Conservation (phyloP, 352 stramenopile genomes). For the Blastocystis sp. region DNA sequence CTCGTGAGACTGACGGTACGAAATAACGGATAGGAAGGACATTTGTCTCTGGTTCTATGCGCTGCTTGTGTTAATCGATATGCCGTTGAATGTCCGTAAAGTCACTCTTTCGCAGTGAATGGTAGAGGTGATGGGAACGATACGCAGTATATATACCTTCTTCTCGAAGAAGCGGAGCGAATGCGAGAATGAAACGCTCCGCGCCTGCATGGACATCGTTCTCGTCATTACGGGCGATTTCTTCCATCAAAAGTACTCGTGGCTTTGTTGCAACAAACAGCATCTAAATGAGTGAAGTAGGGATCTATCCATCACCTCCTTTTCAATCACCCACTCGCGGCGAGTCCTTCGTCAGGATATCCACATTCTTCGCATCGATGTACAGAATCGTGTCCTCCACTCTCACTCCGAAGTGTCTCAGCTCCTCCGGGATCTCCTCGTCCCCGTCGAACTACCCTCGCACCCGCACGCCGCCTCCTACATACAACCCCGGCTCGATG, state of each 20-base stretch:
- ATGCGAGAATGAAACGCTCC: not conserved
- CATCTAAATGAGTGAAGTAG: not conserved
- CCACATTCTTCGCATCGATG: slow-evolving; percentile 31
- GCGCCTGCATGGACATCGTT: slow-evolving; percentile 27
- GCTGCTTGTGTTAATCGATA: slow-evolving; percentile 28
- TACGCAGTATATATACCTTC: slow-evolving; percentile 25
- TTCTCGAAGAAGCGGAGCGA: slow-evolving; percentile 15
- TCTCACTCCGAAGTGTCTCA: slow-evolving; percentile 52
- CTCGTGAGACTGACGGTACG: not conserved
- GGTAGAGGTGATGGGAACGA: slow-evolving; percentile 12
- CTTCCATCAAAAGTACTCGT: slow-evolving; percentile 38
- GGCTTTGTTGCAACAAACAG: slow-evolving; percentile 64
- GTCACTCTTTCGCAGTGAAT: not conserved
- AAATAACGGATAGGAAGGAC: slow-evolving; percentile 24
- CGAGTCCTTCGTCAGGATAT: slow-evolving; percentile 52
- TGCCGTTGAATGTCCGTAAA: slow-evolving; percentile 5
- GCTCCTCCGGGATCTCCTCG: slow-evolving; percentile 52
- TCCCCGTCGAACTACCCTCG: slow-evolving; percentile 42
- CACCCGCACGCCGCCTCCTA: not conserved
- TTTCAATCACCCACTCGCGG: not conserved
- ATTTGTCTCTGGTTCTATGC: slow-evolving; percentile 51
- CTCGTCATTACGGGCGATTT: slow-evolving; percentile 20
- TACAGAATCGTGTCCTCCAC: slow-evolving; percentile 61
- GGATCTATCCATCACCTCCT: slow-evolving; percentile 2
- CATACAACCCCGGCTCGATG: slow-evolving; percentile 52